phyloP scores from a whole-genome alignment of 768 basidiomycete species.

The Naematelia aurantialba region DNA sequence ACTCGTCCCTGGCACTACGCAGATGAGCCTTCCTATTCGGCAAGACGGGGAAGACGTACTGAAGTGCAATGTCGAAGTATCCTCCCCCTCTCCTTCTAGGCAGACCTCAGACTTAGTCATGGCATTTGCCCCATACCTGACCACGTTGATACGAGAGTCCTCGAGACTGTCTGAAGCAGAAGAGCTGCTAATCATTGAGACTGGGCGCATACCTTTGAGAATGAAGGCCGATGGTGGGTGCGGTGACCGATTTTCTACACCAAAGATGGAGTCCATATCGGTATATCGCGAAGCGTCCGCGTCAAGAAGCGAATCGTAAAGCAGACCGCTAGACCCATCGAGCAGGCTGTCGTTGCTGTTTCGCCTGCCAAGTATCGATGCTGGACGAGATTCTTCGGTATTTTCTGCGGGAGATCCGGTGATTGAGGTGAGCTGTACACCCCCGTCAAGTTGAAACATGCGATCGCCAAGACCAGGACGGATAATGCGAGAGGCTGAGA shows the following conservation, averaged over 20 bases:
- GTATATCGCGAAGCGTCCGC: neutral
- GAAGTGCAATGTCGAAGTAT: constrained; percentile 18
- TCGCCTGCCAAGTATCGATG: neutral
- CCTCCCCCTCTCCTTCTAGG: constrained; percentile 26
- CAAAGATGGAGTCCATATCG: constrained; percentile 27
- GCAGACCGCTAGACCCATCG: constrained; percentile 1
- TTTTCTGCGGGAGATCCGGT: constrained; percentile 33
- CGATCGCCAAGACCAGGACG: constrained; percentile 45
- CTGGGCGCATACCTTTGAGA: constrained; percentile 30
- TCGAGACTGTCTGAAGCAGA: constrained; percentile 18
- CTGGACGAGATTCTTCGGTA: neutral
- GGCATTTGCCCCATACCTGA: constrained; percentile 11
- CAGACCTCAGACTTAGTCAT: constrained; percentile 7
- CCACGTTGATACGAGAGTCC: constrained; percentile 31
- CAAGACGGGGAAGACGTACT: constrained; percentile 14
- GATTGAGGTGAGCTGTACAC: constrained; percentile 37
- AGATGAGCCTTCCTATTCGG: neutral
- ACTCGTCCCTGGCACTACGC: constrained; percentile 6
- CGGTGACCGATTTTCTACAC: constrained; percentile 7
- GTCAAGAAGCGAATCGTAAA: constrained; percentile 2
- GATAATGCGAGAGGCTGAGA: constrained; percentile 25
- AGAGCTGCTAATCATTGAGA: constrained; percentile 25
- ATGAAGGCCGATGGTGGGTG: constrained; percentile 18
- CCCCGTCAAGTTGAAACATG: constrained; percentile 46
- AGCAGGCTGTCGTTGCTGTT: constrained; percentile 5